phyloP scores from a whole-genome alignment of 192 early-diverging fungal genomes.

The Rhizophagus prolifer region DNA sequence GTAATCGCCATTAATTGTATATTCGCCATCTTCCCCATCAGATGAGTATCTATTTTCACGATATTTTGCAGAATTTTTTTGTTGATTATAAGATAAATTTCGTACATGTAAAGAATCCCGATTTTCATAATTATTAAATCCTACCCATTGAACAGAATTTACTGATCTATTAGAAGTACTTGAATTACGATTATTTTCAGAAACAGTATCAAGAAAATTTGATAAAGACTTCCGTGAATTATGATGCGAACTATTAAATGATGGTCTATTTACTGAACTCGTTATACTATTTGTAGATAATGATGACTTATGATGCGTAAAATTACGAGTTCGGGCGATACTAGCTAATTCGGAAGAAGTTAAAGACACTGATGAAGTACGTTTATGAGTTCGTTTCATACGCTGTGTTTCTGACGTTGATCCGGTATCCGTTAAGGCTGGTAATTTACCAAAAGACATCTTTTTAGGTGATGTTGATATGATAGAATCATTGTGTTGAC shows the following conservation, averaged over 20 bases:
- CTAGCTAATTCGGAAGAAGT: slow-evolving; percentile 1
- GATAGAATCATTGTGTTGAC: background rate
- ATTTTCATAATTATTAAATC: background rate
- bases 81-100: background rate
- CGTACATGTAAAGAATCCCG: slow-evolving; percentile 6
- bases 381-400: slow-evolving; percentile 18
- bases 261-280: background rate
- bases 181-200: background rate
- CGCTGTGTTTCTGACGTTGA: background rate
- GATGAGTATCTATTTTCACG: background rate
- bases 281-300: background rate
- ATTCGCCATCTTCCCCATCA: background rate
- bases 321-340: background rate
- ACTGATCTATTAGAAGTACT: background rate
- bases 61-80: background rate
- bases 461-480: background rate
- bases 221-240: background rate
- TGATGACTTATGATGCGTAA: background rate
- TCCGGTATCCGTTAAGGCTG: background rate
- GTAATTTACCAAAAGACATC: background rate
- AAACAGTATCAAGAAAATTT: background rate
- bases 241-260: background rate
- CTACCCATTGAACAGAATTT: slow-evolving; percentile 15
- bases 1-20: slow-evolving; percentile 5
- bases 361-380: slow-evolving; percentile 22